Base-by-base conservation (phyloP, 2,329 filamentous ascomycete species). In the Didymella glomerata region DNA sequence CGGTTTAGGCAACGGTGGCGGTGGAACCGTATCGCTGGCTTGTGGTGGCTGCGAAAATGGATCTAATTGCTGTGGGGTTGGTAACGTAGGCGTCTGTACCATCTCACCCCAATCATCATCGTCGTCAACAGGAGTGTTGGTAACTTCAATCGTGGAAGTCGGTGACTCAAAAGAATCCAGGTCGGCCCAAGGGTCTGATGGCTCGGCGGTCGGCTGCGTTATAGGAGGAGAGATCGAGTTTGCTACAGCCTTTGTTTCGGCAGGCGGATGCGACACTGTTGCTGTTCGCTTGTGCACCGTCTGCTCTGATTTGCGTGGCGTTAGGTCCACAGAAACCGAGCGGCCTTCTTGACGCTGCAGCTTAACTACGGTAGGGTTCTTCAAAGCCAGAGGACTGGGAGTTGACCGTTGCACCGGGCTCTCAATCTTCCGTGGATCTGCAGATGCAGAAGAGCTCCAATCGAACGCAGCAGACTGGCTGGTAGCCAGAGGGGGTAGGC, bases 101-200 rank as follows among this genome's bases (percentile, higher is more conserved):
- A 78, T 78, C 40, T 78, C 76, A 51, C 76, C 76, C 76, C 76
- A 78, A 24, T 77, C 73, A 27, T 78, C 76, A 24, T 77, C 73
- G 25, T 77, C 72, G 41, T 68, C 67, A 24, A 75, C 68, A 40
- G 54, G 52, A 14, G 30, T 49, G 28, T 36, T 30, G 2, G 54
- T 30, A 24, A 34, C 22, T 11, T 58, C 32, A 42, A 47, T 10
- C 28, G 61, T 65, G 16, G 57, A 44, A 16, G 48, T 30, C 6
- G 38, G 56, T 2, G 55, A 68, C 27, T 72, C 67, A 8, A 70
- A 45, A 47, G 22, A 49, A 32, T 52, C 55, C 11, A 65, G 47
- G n/a, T 27, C 48, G 24, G 48, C 54, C 70, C 66, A 71, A 48
- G 68, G 60, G 27, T 68, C 57, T 32, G 49, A 28, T 41, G 48